Conservation (phyloP, 1,284 basidiomycete genomes). For the Fomitopsis betulina region DNA sequence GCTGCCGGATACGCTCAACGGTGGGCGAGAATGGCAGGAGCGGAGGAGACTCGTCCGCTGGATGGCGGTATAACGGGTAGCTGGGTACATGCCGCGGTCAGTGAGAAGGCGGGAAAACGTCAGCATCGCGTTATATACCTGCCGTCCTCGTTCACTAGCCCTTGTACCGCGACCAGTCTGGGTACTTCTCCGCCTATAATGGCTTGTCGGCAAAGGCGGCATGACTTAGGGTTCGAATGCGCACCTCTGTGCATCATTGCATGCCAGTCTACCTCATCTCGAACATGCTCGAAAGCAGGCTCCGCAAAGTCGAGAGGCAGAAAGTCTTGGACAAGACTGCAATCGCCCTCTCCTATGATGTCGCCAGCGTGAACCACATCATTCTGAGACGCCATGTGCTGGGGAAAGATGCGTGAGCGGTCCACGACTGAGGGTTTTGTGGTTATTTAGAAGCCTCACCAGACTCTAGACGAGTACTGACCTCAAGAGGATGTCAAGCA, state of each 20-base stretch:
- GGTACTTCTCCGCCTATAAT: constrained; percentile 69
- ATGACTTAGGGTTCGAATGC: not conserved
- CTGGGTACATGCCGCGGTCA: constrained; percentile 27
- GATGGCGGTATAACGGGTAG: constrained; percentile 74
- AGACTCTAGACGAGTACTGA: too few relatives aligned
- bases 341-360: constrained; percentile 60
- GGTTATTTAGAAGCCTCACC: too few relatives aligned
- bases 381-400: not conserved
- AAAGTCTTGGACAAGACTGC: constrained; percentile 47
- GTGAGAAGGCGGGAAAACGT: not conserved
- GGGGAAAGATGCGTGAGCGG: not conserved
- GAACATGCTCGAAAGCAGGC: constrained; percentile 50
- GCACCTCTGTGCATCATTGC: constrained; percentile 69
- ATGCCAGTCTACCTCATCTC: constrained; percentile 63
- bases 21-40: constrained; percentile 62
- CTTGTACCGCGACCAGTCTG: constrained; percentile 67
- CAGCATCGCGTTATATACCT: constrained; percentile 37
- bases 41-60: constrained; percentile 68
- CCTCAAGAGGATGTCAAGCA: too few relatives aligned
- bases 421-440: too few relatives aligned
- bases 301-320: constrained; percentile 50
- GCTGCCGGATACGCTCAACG: constrained; percentile 54
- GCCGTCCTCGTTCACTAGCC: constrained; percentile 53
- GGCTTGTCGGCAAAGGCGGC: not conserved
- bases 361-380: constrained; percentile 32